Evolutionary conservation across 2,329 filamentous ascomycete genomes (phyloP).

Genomic region (Zymoseptoria brevis): DNA sequence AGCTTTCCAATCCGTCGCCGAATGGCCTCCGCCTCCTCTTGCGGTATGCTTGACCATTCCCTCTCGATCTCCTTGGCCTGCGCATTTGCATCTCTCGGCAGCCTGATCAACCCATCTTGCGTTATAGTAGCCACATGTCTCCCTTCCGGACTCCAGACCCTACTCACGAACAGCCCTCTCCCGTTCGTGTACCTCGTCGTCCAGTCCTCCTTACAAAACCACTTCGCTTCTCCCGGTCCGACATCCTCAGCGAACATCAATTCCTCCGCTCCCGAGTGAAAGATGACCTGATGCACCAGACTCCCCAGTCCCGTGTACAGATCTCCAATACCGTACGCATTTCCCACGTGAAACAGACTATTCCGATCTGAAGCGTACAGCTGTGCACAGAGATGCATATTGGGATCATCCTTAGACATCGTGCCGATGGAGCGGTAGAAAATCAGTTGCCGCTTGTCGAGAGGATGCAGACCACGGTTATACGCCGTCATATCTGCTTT

Average conservation of each 20-base stretch:
- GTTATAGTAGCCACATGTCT: slow-evolving; percentile 38
- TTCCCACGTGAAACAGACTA: slow-evolving; percentile 42
- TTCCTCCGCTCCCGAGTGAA: slow-evolving; percentile 36
- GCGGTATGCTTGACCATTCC: slow-evolving; percentile 1
- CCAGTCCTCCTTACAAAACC: slow-evolving; percentile 43
- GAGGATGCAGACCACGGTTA: slow-evolving; percentile 31
- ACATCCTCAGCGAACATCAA: slow-evolving; percentile 27
- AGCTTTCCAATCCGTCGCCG: neutral
- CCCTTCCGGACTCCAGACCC: slow-evolving; percentile 34
- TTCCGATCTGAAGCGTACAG: slow-evolving; percentile 49
- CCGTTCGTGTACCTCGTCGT: slow-evolving; percentile 37
- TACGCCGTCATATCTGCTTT: slow-evolving; percentile 45
- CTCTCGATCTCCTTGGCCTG: slow-evolving; percentile 1
- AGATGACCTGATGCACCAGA: slow-evolving; percentile 40
- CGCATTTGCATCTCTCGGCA: slow-evolving; percentile 4
- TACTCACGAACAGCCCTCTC: slow-evolving; percentile 38
- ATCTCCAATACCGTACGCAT: slow-evolving; percentile 35
- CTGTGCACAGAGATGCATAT: slow-evolving; percentile 50
- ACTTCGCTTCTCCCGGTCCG: slow-evolving; percentile 16
- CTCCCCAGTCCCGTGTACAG: slow-evolving; percentile 36
- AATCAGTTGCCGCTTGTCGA: slow-evolving; percentile 32
- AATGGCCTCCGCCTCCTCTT: neutral
- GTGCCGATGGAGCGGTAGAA: slow-evolving; percentile 35
- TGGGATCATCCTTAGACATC: slow-evolving; percentile 31
- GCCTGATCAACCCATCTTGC: slow-evolving; percentile 40